Percentiles rank a stretch among this genome's conserved stretches.
phyloP scores from a whole-genome alignment of 2,329 filamentous ascomycete species.

The Fusarium sp. region DNA sequence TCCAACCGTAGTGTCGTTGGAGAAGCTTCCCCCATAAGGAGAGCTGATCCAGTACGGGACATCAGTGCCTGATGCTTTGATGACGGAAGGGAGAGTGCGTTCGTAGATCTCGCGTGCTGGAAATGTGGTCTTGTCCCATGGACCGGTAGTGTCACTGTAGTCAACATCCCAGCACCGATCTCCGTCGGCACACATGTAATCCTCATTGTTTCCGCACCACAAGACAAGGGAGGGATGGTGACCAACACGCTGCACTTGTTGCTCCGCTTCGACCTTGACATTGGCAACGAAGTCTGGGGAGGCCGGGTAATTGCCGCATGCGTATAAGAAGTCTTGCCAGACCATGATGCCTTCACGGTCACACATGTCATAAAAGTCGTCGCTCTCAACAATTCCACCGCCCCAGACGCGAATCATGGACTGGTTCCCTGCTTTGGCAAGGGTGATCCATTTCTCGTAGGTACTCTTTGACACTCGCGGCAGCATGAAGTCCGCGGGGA shows the following conservation, averaged over 20 bases:
- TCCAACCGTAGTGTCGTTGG: neutral
- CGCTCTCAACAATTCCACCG: neutral
- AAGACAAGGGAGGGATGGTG: neutral
- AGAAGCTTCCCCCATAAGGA: neutral
- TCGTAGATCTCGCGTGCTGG: neutral
- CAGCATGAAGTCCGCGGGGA: neutral
- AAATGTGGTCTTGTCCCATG: constrained; percentile 8
- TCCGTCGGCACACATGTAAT: constrained; percentile 6
- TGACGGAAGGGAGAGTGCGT: neutral
- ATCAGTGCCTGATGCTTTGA: neutral
- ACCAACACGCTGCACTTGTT: neutral
- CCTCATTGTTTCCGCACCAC: constrained; percentile 8
- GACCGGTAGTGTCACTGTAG: neutral
- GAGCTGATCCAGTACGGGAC: constrained; percentile 6
- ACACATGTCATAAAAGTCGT: neutral
- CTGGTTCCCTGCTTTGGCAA: neutral
- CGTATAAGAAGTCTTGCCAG: constrained; percentile 11
- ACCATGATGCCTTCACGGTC: neutral
- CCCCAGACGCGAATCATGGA: constrained; percentile 10
- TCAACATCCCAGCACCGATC: constrained; percentile 7
- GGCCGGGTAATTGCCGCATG: constrained; percentile 1
- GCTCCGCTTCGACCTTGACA: neutral
- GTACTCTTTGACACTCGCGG: rapidly evolving
- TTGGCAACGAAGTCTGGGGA: neutral
- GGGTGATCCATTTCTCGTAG: neutral